A percentile compares a stretch with the other conserved stretches of the same genome.
phyloP scores from a whole-genome alignment of 805 yeast species.

The Pichia nakasei region DNA sequence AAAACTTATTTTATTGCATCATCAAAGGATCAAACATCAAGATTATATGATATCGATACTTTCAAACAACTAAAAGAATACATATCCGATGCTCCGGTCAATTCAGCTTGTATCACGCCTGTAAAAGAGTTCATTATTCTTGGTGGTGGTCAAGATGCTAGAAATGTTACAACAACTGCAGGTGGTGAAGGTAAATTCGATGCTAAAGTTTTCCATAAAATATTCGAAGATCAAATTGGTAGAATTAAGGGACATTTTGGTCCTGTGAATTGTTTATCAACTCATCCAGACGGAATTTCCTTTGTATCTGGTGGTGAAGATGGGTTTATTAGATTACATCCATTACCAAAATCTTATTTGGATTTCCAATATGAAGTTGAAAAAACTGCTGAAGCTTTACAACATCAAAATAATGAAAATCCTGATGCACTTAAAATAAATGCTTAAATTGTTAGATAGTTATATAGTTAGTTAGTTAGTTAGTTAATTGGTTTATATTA shows the following conservation, averaged over 20 bases:
- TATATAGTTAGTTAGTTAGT: background rate
- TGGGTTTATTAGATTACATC: conserved; percentile 91
- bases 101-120: conserved; percentile 92
- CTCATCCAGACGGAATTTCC: conserved; percentile 88
- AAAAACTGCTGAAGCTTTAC: conserved; percentile 49
- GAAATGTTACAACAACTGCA: conserved; percentile 96
- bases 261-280: conserved; percentile 89
- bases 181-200: conserved; percentile 93
- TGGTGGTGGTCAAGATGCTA: conserved; percentile 99
- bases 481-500: too few species aligned
- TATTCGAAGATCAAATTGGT: conserved; percentile 92
- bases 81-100: conserved; percentile 87
- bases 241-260: conserved; percentile 98
- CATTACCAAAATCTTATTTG: conserved; percentile 84
- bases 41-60: conserved; percentile 68
- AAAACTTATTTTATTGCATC: conserved; percentile 84
- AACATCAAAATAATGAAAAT: background rate
- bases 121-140: conserved; percentile 83
- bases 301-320: conserved; percentile 99
- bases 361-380: conserved; percentile 92
- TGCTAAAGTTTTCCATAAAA: conserved; percentile 91
- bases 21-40: conserved; percentile 84
- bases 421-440: background rate
- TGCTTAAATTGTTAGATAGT: background rate
- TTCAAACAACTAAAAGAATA: conserved; percentile 64